Evolutionary conservation across 306 rosid species (phyloP), one percentile per base, ranked within the genome.

Genomic region (Quercus glauca): DNA sequence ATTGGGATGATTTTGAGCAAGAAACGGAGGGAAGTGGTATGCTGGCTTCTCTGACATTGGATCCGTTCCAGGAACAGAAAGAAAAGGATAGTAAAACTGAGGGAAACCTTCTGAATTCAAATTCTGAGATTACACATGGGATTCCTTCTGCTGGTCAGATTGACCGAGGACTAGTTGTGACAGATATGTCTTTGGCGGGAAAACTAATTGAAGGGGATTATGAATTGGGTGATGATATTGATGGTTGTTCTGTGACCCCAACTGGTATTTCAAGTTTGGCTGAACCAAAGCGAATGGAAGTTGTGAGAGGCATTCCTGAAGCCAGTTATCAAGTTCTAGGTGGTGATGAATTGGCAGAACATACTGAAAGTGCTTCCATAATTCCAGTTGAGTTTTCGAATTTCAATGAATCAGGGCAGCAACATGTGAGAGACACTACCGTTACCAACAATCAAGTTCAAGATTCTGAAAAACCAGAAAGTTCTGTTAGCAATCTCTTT

Each of bases 1-100:
- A 95, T 79, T 87, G 97, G 89, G 92, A 90, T 83, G 98, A 90
- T 87, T 95, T 89, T 73, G 78, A 72, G 84, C 83, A 83, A 68
- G 90, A 83, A 74, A 86, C 79, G 28, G 76, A 23, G 61, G 81
- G 86, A 58, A 73, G 18, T 41, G 45, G 12, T 60, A 77, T 83
- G 8, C 53, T 26, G 5, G 67, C 8, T 86, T 78, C 83, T 57
- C 80, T 51, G 10, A 65, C 57, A 51, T 33, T 70, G 81, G 86
- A 82, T 49, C 64, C 60, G 13, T 83, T 86, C 59, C 71, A 45
- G 45, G 74, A 73, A 56, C 83, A 19, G 75, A 80, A 21, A 55
- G 85, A 76, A 70, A 73, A 41, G 64, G 41, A 59, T 63, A 56
- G 41, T 73, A 84, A 72, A 71, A 73, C 76, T 61, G 74, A 70